Evolutionary conservation across 495 filamentous ascomycete genomes (phyloP).

Genomic region (Aspergillus olivimuriae): DNA sequence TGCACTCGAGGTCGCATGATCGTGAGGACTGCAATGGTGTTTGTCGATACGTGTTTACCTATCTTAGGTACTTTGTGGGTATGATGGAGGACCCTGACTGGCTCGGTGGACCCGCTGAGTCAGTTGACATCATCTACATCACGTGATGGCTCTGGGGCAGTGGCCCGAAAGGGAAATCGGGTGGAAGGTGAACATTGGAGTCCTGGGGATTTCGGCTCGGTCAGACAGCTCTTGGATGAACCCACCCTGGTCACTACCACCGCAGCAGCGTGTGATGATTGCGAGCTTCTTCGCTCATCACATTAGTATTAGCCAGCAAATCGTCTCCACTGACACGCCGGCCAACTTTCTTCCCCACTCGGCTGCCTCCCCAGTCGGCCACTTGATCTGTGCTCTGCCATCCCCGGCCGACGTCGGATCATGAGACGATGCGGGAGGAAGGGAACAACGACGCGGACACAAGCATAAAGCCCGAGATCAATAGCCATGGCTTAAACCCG

Average conservation of each 20-base stretch:
- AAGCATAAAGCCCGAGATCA: conserved; percentile 4
- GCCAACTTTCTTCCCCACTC: conserved; percentile 5
- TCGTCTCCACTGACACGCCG: conserved; percentile 9
- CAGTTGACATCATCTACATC: conserved; percentile 8
- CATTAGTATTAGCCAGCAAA: conserved; percentile 1
- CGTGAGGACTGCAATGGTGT: no score
- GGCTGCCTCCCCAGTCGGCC: conserved; percentile 2
- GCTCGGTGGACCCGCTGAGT: conserved; percentile 11
- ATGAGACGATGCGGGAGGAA: conserved; percentile 23
- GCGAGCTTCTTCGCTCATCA: no score
- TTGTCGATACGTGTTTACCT: no score
- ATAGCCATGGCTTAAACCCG: background rate
- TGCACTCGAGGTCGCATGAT: no score
- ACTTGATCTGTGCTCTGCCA: conserved; percentile 7
- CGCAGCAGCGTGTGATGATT: background rate
- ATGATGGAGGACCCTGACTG: background rate
- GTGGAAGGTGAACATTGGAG: conserved; percentile 18
- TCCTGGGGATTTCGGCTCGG: background rate
- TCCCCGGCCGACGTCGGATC: conserved; percentile 8
- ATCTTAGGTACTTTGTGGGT: no score
- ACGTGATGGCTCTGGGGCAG: conserved; percentile 15
- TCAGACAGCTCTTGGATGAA: conserved; percentile 3
- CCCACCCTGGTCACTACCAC: background rate
- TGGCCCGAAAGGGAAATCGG: conserved; percentile 21
- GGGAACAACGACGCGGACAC: conserved; percentile 6